These are phyloP conservation scores for Lactarius deliciosus DNA, from an alignment of 768 basidiomycete species.

Conservation along the genomic window DNA sequence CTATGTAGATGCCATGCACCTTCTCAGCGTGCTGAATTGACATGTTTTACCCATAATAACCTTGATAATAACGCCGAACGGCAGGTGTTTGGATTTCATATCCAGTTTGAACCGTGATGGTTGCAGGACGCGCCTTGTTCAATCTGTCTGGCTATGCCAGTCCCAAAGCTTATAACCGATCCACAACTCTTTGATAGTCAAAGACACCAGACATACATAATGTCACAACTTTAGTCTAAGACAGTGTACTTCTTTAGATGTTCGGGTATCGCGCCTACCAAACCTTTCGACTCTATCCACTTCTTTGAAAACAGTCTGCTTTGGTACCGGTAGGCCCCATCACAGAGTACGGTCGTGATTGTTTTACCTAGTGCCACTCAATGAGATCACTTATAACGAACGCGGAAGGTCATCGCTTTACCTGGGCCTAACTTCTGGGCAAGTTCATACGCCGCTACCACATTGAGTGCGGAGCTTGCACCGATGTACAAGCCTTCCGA, in stretches of 20 bases:
- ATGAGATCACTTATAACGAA: neutral
- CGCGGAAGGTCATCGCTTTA: constrained; percentile 31
- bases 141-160: neutral
- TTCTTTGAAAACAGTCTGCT: constrained; percentile 91
- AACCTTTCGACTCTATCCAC: constrained; percentile 82
- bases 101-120: neutral
- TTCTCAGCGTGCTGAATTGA: neutral
- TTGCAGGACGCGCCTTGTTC: neutral
- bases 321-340: constrained; percentile 97
- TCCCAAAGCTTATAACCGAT: neutral
- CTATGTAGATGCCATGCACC: neutral
- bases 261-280: constrained; percentile 76
- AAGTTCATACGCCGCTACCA: constrained; percentile 89
- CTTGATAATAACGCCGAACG: neutral
- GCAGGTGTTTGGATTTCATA: neutral
- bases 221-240: constrained; percentile 49
- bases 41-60: neutral
- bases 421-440: constrained; percentile 85
- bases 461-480: constrained; percentile 91
- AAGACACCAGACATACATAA: neutral
- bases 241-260: constrained; percentile 89
- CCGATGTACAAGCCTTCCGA: constrained; percentile 93
- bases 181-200: neutral
- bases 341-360: constrained; percentile 87
- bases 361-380: constrained; percentile 56